These are phyloP conservation scores for Talaromyces wortmannii DNA, from an alignment of 495 filamentous ascomycete genomes.

Conservation along the genomic window DNA sequence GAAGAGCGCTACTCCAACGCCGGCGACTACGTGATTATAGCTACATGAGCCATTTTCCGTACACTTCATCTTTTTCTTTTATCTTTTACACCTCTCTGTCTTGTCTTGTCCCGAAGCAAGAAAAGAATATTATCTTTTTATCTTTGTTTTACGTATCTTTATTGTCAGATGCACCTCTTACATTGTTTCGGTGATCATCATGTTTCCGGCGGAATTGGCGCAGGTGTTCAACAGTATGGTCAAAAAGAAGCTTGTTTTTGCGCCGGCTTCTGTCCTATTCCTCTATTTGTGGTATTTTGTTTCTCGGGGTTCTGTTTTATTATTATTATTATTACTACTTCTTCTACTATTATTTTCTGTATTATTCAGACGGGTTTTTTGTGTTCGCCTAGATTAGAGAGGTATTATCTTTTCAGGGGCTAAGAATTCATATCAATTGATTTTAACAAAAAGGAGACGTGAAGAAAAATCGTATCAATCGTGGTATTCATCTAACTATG, in stretches of 20 bases:
- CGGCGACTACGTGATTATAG: no score
- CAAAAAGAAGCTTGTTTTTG: neutral
- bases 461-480: neutral
- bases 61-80: no score
- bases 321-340: neutral
- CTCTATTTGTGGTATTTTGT: neutral
- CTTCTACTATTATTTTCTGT: constrained; percentile 2
- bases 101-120: no score
- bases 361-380: constrained; percentile 1
- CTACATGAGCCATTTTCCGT: neutral
- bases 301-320: neutral
- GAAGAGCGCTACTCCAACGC: constrained; percentile 37
- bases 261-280: neutral
- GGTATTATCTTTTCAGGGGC: constrained; percentile 5
- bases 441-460: no score
- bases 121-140: no score
- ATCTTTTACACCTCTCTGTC: no score
- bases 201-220: neutral
- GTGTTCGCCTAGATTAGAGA: constrained; percentile 9
- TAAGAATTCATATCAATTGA: neutral
- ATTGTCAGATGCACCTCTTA: no score
- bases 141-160: no score
- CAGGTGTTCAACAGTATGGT: neutral
- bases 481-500: no score
- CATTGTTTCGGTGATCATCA: no score